Evolutionary conservation across 352 stramenopile genomes (phyloP), one percentile per base, ranked within the genome.

Genomic region (Globisporangium abappressorium): DNA sequence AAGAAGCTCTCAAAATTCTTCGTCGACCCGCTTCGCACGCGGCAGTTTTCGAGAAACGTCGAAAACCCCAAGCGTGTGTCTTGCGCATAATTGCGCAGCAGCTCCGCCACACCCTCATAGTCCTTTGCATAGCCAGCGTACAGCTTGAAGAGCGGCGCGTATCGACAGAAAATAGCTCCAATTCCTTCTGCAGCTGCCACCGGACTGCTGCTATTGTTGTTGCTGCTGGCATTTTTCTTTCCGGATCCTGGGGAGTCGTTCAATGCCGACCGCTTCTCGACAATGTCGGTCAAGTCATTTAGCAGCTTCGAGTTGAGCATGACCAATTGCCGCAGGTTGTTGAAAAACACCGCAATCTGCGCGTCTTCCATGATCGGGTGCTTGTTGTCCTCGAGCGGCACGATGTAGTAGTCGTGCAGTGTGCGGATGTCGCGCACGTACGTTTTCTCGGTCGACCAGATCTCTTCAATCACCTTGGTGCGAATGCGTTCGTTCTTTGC

Each of bases 321-420:
- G 33, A 93, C 83, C 2, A 95, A 73, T 64, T 94, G 81, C 11
- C 85, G 73, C 41, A 95, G 53, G 34, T 89, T 94, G 73, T 92
- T 93, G 66, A 95, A 95, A 56, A 95, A 95, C 18, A 95, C 88
- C 49, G 88, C 88, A 60, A 94, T 93, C 70, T 93, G 84, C 2
- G 85, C 82, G 71, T 96, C 85, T 34, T 88, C 78, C 80, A 93
- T 89, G 58, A 96, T 91, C 26, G 80, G 84, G 64, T 94, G 84
- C 43, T 79, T 80, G 63, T 87, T 90, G 63, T 90, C 83, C 57
- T 93, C 84, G 24, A 96, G 74, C 28, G 84, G 79, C 38, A 92
- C 84, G 36, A 96, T 90, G 68, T 94, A 96, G 43, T 82, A 80
- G 68, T 94, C 84, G 56, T 91, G 77, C 26, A 96, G 77, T 51